These are phyloP conservation scores for Penicillium steckii DNA, from an alignment of 495 filamentous ascomycete species.

Conservation along the genomic window DNA sequence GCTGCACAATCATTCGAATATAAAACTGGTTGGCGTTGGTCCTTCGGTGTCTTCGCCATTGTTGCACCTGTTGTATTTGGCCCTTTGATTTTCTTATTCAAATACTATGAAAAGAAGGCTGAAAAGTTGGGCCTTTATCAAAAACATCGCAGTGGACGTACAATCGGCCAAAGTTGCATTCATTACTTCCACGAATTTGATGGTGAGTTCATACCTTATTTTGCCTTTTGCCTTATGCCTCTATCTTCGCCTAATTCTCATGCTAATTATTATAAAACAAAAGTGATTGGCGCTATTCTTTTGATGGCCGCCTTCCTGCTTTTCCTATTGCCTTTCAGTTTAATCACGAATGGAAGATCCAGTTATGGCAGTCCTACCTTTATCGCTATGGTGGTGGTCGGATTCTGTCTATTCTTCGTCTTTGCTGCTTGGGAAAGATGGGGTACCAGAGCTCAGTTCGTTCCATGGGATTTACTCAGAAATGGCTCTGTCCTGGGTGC, in stretches of 20 bases:
- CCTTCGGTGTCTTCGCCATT: slow-evolving; percentile 61
- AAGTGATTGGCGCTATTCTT: slow-evolving; percentile 55
- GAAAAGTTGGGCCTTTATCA: slow-evolving; percentile 38
- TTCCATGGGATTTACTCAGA: slow-evolving; percentile 58
- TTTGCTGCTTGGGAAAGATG: slow-evolving; percentile 62
- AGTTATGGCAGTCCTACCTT: slow-evolving; percentile 52
- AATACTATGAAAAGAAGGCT: slow-evolving; percentile 60
- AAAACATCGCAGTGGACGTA: slow-evolving; percentile 44
- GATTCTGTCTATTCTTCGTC: slow-evolving; percentile 51
- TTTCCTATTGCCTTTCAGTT: slow-evolving; percentile 62
- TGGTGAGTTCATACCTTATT: slow-evolving; percentile 25
- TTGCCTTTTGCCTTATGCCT: background rate
- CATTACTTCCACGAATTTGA: slow-evolving; percentile 64
- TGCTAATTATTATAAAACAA: background rate
- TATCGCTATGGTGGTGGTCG: slow-evolving; percentile 58
- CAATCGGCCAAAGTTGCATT: slow-evolving; percentile 42
- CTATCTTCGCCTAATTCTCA: background rate
- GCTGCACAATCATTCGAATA: slow-evolving; percentile 45
- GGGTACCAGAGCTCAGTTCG: slow-evolving; percentile 55
- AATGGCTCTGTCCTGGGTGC: slow-evolving; percentile 66
- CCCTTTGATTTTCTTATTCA: slow-evolving; percentile 55
- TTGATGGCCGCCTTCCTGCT: slow-evolving; percentile 57
- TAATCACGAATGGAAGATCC: slow-evolving; percentile 43
- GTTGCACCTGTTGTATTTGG: slow-evolving; percentile 53
- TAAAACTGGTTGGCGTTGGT: slow-evolving; percentile 60